Conservation (phyloP, 768 basidiomycete species). For the Termitomyces sp. region DNA sequence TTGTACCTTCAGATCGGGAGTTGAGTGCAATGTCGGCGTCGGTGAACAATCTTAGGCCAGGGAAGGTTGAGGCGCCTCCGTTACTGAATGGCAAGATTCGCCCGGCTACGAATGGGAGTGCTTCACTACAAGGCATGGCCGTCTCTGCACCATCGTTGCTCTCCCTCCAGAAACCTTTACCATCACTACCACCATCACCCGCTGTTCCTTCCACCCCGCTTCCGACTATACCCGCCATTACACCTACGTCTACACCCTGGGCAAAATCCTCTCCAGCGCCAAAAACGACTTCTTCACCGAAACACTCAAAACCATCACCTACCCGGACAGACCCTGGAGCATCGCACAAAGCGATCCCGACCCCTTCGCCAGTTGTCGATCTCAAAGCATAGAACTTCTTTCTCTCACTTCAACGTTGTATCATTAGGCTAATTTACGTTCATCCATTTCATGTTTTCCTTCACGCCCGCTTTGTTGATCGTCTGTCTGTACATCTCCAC, state of each 20-base stretch:
- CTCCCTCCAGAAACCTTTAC: constrained; percentile 1
- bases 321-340: constrained; percentile 18
- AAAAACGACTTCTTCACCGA: not conserved
- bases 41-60: constrained; percentile 1
- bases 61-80: constrained; percentile 4
- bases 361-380: constrained; percentile 19
- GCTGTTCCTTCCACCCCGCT: not conserved
- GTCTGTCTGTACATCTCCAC: not conserved
- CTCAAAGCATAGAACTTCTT: constrained; percentile 19
- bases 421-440: constrained; percentile 7
- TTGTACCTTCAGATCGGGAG: constrained; percentile 23
- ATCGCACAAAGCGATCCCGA: constrained; percentile 15
- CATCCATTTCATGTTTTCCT: not conserved
- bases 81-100: constrained; percentile 13
- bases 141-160: constrained; percentile 13
- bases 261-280: constrained; percentile 1
- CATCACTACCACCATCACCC: not conserved
- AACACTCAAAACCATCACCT: constrained; percentile 9
- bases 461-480: not conserved
- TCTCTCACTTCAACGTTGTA: constrained; percentile 4
- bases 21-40: constrained; percentile 14
- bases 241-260: not conserved
- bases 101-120: constrained; percentile 3
- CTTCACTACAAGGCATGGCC: constrained; percentile 6
- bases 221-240: not conserved